These are phyloP conservation scores for Malassezia arunalokei DNA, from an alignment of 1,284 basidiomycete species.

Conservation along the genomic window DNA sequence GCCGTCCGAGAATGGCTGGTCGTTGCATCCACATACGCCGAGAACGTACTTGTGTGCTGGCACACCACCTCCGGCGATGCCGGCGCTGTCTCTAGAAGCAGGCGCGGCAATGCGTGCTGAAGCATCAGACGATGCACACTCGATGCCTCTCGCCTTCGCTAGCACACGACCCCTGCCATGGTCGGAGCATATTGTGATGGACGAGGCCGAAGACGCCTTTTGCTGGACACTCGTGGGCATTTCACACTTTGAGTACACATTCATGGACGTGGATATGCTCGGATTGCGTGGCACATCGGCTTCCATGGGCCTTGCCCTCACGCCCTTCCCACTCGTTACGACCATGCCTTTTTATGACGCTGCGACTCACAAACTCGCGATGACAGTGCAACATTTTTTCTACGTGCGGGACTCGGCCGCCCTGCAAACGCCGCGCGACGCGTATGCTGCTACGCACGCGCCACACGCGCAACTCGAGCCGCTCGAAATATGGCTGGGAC, in stretches of 20 bases:
- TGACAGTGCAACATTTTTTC: conserved; percentile 67
- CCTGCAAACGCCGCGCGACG: neutral
- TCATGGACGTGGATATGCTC: conserved; percentile 73
- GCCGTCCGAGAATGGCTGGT: conserved; percentile 6
- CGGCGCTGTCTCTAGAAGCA: neutral
- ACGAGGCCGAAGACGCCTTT: conserved; percentile 83
- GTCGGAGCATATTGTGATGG: conserved; percentile 50
- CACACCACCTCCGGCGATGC: neutral
- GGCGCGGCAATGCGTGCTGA: neutral
- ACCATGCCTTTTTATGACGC: conserved; percentile 65
- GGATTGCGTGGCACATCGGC: conserved; percentile 62
- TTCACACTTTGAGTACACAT: conserved; percentile 84
- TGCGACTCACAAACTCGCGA: conserved; percentile 60
- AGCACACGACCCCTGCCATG: neutral
- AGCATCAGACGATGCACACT: conserved; percentile 1
- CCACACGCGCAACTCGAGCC: conserved; percentile 51
- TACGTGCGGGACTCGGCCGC: conserved; percentile 44
- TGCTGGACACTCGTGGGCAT: conserved; percentile 94
- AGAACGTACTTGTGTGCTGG: conserved; percentile 11
- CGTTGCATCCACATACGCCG: conserved; percentile 6
- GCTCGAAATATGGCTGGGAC: conserved; percentile 75
- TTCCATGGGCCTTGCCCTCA: conserved; percentile 49
- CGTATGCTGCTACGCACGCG: conserved; percentile 14
- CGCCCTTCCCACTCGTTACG: conserved; percentile 75
- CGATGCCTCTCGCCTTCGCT: conserved; percentile 7